Evolutionary conservation across 345 rosid genomes (phyloP).

Genomic region (Mangifera indica): DNA sequence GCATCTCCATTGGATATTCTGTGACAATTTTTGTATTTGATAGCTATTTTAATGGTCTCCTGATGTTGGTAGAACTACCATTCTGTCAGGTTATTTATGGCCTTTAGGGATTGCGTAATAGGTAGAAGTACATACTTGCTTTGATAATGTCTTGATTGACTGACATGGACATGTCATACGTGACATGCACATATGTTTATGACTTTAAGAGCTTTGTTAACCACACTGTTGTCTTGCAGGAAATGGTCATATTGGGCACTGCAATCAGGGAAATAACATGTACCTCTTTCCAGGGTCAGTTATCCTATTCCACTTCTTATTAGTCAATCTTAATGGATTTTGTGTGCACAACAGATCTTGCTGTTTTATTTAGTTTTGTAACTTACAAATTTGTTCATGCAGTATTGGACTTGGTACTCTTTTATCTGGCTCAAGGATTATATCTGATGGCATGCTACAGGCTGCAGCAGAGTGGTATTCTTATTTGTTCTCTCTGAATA

Average conservation of each 20-base stretch:
- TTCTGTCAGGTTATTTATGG: background rate
- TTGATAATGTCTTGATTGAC: background rate
- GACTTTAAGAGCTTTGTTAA: slow-evolving; percentile 19
- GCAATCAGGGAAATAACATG: slow-evolving; percentile 99
- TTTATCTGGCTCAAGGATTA: slow-evolving; percentile 80
- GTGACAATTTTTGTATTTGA: slow-evolving; percentile 6
- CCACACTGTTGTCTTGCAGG: slow-evolving; percentile 42
- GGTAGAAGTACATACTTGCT: background rate
- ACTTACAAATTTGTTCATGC: slow-evolving; percentile 25
- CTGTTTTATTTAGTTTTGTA: background rate
- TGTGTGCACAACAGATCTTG: background rate
- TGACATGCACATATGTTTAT: background rate
- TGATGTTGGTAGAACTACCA: background rate
- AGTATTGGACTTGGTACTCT: slow-evolving; percentile 98
- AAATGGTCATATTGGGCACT: slow-evolving; percentile 74
- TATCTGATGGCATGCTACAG: slow-evolving; percentile 97
- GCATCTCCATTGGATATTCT: slow-evolving; percentile 12
- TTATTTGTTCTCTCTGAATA: slow-evolving; percentile 12
- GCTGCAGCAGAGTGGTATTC: slow-evolving; percentile 94
- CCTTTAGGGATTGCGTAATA: slow-evolving; percentile 4
- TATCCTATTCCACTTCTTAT: slow-evolving; percentile 8
- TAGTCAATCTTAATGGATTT: background rate
- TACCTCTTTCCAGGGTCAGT: slow-evolving; percentile 97
- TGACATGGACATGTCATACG: background rate
- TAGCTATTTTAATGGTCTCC: slow-evolving; percentile 8